A percentile compares a stretch with the other conserved stretches of the same genome.
Evolutionary conservation across 192 early-diverging fungal species (phyloP).

Genomic region (Coemansia sp.): DNA sequence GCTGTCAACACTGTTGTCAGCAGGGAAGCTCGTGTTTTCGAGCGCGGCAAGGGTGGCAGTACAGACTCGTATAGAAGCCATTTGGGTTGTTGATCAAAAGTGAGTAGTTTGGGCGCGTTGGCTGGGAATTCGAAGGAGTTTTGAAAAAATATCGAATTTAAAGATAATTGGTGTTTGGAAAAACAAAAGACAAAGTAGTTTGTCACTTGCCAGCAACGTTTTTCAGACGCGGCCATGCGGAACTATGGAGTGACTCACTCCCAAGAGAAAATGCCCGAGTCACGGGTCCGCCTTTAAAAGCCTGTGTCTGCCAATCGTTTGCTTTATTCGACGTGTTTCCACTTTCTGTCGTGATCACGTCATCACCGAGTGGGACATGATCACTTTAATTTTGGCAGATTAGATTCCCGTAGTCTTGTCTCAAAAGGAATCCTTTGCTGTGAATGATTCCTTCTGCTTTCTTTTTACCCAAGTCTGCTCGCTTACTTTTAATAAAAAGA

Average conservation of each 20-base stretch:
- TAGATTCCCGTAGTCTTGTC: no score
- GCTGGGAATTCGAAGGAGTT: background rate
- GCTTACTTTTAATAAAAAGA: no score
- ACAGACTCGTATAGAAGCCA: slow-evolving; percentile 53
- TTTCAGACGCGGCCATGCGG: no score
- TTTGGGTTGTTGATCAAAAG: slow-evolving; percentile 3
- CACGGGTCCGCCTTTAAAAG: background rate
- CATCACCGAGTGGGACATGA: background rate
- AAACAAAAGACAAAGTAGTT: background rate
- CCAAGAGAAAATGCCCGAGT: background rate
- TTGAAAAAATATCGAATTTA: background rate
- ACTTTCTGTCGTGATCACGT: background rate
- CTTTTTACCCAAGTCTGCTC: no score
- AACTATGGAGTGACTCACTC: background rate
- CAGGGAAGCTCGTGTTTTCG: background rate
- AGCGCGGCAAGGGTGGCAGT: slow-evolving; percentile 35
- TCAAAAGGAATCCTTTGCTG: no score
- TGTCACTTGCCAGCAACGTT: no score
- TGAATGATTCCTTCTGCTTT: no score
- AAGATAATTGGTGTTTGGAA: background rate
- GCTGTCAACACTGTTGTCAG: background rate
- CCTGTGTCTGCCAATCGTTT: background rate
- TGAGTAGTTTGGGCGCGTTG: background rate
- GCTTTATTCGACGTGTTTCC: background rate
- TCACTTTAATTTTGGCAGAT: background rate